Conservation (phyloP, 208 protist species). For the Trypanosoma boissoni region DNA sequence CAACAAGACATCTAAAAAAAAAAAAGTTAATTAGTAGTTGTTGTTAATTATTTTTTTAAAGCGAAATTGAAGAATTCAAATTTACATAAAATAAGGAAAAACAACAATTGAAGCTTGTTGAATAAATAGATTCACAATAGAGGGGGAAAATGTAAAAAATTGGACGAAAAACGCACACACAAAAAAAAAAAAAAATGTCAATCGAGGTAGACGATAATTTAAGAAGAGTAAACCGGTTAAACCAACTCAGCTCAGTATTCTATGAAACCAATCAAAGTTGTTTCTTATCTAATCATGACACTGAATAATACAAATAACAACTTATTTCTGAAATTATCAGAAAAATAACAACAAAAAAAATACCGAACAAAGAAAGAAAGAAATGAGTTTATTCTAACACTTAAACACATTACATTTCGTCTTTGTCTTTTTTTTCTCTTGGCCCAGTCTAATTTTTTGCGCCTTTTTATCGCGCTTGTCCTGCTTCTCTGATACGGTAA, state of each 20-base stretch:
- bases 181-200: conserved; percentile 12
- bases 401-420: conserved; percentile 31
- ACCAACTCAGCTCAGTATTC: too few relatives aligned
- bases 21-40: background rate
- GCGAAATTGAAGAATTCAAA: background rate
- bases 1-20: background rate
- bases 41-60: background rate
- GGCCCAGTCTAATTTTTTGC: too few relatives aligned
- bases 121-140: conserved; percentile 9
- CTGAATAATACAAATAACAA: background rate
- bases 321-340: background rate
- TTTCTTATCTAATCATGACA: too few relatives aligned
- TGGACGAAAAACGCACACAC: too few relatives aligned
- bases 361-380: background rate
- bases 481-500: too few relatives aligned
- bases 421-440: conserved; percentile 30
- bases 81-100: conserved; percentile 1
- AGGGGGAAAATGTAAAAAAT: background rate
- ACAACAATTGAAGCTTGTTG: background rate
- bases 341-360: conserved; percentile 22
- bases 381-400: conserved; percentile 13
- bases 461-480: too few relatives aligned
- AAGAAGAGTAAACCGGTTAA: too few relatives aligned
- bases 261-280: too few relatives aligned
- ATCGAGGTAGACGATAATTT: conserved; percentile 1